Evolutionary conservation across 371 early-diverging fungal genomes (phyloP).

Genomic region (Umbelopsis sp.): DNA sequence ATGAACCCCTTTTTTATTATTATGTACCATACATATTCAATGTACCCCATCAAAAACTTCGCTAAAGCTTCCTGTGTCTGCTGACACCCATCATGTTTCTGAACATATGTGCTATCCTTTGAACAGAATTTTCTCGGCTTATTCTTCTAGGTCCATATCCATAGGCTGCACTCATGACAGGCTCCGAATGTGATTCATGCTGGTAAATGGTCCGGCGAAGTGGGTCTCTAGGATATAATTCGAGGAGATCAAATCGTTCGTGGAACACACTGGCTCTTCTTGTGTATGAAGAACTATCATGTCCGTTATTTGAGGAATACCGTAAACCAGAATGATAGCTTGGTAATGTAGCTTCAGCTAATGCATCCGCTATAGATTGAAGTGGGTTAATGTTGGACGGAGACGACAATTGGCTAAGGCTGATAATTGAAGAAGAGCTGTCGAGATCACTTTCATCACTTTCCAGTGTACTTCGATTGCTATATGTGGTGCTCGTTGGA

Average conservation of each 20-base stretch:
- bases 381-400: not conserved
- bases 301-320: not conserved
- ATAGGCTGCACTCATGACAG: not conserved
- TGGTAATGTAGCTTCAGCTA: not conserved
- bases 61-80: not conserved
- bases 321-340: not conserved
- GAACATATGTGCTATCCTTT: not conserved
- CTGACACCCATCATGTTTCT: not conserved
- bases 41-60: not conserved
- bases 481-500: not conserved
- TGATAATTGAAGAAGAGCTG: not conserved
- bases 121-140: not conserved
- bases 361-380: not conserved
- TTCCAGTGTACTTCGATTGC: not conserved
- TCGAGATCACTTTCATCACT: slow-evolving; percentile 5
- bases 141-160: not conserved
- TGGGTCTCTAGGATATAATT: not conserved
- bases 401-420: not conserved
- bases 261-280: not conserved
- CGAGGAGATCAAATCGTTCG: slow-evolving; percentile 2
- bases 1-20: not conserved
- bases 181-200: not conserved
- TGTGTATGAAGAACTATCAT: not conserved
- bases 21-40: not conserved
- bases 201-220: not conserved